Conservation (phyloP, 352 stramenopile genomes). For the Phytophthora pini region DNA sequence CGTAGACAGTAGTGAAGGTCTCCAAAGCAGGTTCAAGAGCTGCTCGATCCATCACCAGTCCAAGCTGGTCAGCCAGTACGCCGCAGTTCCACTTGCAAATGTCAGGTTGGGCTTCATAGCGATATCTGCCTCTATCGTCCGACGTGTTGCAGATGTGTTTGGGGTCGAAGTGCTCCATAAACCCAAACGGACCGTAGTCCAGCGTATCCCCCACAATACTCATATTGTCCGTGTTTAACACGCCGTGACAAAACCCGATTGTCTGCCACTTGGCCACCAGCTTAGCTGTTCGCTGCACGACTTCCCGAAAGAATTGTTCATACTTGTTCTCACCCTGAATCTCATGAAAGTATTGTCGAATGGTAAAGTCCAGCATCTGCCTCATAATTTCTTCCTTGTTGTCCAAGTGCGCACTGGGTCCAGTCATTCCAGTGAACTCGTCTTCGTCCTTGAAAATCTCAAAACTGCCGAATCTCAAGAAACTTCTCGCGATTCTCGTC, state of each 20-base stretch:
- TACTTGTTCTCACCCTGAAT: conserved; percentile 46
- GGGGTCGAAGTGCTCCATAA: conserved; percentile 92
- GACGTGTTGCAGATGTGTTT: conserved; percentile 86
- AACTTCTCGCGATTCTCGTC: conserved; percentile 91
- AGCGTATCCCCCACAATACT: conserved; percentile 92
- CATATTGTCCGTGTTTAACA: conserved; percentile 95
- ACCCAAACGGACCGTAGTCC: conserved; percentile 94
- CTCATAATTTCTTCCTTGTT: conserved; percentile 74
- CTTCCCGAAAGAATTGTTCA: conserved; percentile 64
- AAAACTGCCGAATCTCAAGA: conserved; percentile 96
- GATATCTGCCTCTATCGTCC: conserved; percentile 81
- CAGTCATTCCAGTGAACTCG: conserved; percentile 57
- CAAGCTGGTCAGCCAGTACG: conserved; percentile 73
- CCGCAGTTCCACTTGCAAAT: conserved; percentile 90
- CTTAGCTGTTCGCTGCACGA: conserved; percentile 73
- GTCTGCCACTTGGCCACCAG: conserved; percentile 87
- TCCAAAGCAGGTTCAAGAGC: conserved; percentile 37
- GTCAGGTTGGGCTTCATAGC: conserved; percentile 82
- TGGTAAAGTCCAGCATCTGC: conserved; percentile 84
- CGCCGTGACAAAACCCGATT: conserved; percentile 92
- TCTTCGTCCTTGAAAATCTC: conserved; percentile 94
- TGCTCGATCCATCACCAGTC: conserved; percentile 45
- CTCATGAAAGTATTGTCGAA: conserved; percentile 70
- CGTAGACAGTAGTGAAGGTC: conserved; percentile 56
- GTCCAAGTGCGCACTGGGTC: conserved; percentile 71